Percentiles rank a stretch among this genome's conserved stretches.
These are phyloP conservation scores for Hanseniaspora hatyaiensis DNA, from an alignment of 805 yeast species.

Conservation along the genomic window DNA sequence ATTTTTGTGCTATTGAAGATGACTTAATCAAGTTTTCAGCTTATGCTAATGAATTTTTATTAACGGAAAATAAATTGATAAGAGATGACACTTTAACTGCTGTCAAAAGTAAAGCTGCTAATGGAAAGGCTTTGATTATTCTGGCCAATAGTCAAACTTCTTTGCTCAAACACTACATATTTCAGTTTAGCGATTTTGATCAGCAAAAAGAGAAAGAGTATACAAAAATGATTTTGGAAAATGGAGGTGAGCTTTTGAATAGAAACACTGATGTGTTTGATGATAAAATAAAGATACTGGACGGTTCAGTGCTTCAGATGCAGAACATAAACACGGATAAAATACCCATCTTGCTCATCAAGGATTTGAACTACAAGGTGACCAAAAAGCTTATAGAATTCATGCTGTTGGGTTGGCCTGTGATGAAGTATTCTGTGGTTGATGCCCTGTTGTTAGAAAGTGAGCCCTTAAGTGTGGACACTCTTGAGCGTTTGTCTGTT, in stretches of 20 bases:
- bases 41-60: too few relatives aligned
- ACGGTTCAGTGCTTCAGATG: not conserved
- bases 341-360: not conserved
- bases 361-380: not conserved
- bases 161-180: not conserved
- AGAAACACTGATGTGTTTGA: not conserved
- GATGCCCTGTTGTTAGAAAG: not conserved
- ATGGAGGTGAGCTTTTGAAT: not conserved
- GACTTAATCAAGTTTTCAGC: not conserved
- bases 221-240: not conserved
- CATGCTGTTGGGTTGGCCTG: slow-evolving; percentile 3
- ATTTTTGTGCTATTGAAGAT: not conserved
- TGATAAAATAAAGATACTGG: not conserved
- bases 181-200: slow-evolving; percentile 5
- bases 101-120: too few relatives aligned
- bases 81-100: too few relatives aligned
- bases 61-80: too few relatives aligned
- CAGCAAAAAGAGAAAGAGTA: not conserved
- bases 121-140: too few relatives aligned
- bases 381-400: slow-evolving; percentile 4
- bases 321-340: not conserved
- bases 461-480: not conserved
- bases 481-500: not conserved
- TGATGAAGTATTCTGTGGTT: slow-evolving; percentile 1
- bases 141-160: not conserved